phyloP scores from a whole-genome alignment of 164 flowering plant genomes.

The Vitis rotundifolia region DNA sequence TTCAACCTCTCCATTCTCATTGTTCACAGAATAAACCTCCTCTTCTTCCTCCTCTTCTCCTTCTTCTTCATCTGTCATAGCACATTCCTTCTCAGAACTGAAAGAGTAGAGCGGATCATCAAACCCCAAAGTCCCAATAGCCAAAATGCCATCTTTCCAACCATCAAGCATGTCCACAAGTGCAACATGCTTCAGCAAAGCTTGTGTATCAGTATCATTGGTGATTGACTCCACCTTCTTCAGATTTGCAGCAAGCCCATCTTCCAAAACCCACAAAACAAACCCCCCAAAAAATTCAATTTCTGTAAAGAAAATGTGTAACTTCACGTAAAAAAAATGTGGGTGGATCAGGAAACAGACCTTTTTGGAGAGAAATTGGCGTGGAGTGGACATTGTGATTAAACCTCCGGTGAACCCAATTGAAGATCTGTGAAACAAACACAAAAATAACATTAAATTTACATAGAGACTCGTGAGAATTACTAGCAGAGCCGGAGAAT shows the following conservation, averaged over 20 bases:
- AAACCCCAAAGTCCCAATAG: conserved; percentile 73
- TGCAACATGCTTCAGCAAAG: conserved; percentile 33
- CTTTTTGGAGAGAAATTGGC: conserved; percentile 19
- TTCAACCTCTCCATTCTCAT: conserved; percentile 5
- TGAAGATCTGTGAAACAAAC: conserved; percentile 51
- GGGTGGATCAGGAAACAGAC: conserved; percentile 4
- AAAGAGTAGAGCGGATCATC: conserved; percentile 32
- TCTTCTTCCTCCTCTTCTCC: conserved; percentile 10
- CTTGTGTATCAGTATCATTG: conserved; percentile 36
- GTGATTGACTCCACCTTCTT: conserved; percentile 18
- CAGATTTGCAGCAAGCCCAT: conserved; percentile 20
- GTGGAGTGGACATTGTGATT: conserved; percentile 26
- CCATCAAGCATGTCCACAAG: conserved; percentile 41
- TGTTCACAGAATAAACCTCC: no score
- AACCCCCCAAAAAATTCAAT: not conserved
- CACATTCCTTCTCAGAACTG: conserved; percentile 16
- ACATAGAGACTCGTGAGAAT: no score
- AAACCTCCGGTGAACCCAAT: conserved; percentile 64
- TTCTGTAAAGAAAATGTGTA: not conserved
- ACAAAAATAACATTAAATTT: not conserved
- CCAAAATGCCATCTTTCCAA: conserved; percentile 62
- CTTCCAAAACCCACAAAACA: conserved; percentile 13
- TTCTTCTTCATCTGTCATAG: conserved; percentile 14
- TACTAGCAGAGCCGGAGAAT: no score
- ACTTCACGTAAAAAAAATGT: not conserved